phyloP scores from a whole-genome alignment of 345 rosid species.

The Corchorus capsularis region DNA sequence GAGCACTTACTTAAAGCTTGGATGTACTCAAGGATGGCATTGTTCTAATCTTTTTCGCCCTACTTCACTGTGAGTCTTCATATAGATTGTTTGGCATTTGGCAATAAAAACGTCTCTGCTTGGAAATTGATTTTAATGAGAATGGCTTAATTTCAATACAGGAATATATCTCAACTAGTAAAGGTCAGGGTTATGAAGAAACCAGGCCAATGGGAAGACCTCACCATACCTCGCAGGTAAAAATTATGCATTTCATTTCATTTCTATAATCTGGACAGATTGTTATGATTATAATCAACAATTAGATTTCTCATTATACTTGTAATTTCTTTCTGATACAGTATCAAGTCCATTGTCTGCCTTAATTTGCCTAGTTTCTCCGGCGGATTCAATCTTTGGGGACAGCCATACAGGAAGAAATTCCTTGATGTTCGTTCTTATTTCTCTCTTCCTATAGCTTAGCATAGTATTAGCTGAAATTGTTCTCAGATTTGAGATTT shows the following conservation, averaged over 20 bases:
- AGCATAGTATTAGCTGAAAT: neutral
- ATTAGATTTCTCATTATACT: constrained; percentile 4
- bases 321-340: constrained; percentile 29
- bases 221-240: constrained; percentile 52
- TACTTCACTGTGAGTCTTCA: constrained; percentile 49
- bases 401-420: constrained; percentile 54
- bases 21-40: constrained; percentile 72
- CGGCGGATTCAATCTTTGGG: constrained; percentile 83
- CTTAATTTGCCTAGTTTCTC: constrained; percentile 81
- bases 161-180: constrained; percentile 62
- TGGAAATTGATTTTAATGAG: neutral
- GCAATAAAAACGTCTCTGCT: neutral
- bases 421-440: constrained; percentile 40
- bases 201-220: constrained; percentile 65
- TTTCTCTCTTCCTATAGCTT: constrained; percentile 12
- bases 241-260: too few relatives aligned
- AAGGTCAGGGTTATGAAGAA: constrained; percentile 56
- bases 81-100: neutral
- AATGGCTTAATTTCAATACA: constrained; percentile 26
- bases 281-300: neutral
- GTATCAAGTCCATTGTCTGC: constrained; percentile 73
- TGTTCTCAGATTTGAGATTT: neutral
- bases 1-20: constrained; percentile 69
- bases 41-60: constrained; percentile 53
- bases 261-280: neutral